phyloP scores from a whole-genome alignment of 2,329 filamentous ascomycete species.

The Sodiomyces alkalinus region DNA sequence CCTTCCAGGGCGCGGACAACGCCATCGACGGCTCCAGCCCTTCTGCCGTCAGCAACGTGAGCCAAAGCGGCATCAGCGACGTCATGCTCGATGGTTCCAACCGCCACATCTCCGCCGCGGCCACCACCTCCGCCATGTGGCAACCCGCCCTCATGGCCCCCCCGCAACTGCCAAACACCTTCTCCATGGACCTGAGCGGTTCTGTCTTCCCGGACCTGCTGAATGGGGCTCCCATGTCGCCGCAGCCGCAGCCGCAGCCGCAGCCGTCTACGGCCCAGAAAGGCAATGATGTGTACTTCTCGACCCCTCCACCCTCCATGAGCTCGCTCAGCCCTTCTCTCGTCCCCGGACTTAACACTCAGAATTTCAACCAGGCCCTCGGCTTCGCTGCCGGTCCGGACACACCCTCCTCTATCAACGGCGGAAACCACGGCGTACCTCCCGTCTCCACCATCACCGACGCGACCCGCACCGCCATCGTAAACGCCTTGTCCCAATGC shows the following conservation, averaged over 20 bases:
- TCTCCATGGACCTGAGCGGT: conserved; percentile 59
- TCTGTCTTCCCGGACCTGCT: conserved; percentile 66
- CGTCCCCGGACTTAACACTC: conserved; percentile 47
- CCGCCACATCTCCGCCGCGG: conserved; percentile 37
- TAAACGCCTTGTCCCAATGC: conserved; percentile 43
- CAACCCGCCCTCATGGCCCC: conserved; percentile 54
- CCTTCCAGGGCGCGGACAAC: conserved; percentile 56
- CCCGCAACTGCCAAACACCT: conserved; percentile 52
- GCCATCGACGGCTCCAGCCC: conserved; percentile 88
- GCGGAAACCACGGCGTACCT: conserved; percentile 42
- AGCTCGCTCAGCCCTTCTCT: conserved; percentile 58
- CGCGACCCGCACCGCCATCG: conserved; percentile 44
- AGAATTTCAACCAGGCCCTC: conserved; percentile 50
- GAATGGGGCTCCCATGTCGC: conserved; percentile 57
- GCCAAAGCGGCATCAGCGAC: conserved; percentile 82
- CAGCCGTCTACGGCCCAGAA: too few relatives aligned
- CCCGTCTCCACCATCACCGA: conserved; percentile 51
- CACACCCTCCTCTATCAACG: conserved; percentile 56
- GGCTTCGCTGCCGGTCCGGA: conserved; percentile 52
- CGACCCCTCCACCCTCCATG: conserved; percentile 61
- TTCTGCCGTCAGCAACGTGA: conserved; percentile 88
- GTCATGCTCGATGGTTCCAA: conserved; percentile 75
- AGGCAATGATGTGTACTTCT: conserved; percentile 61
- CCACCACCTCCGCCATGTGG: conserved; percentile 53
- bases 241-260: conserved; percentile 56